Base-by-base conservation (phyloP, 2,329 filamentous ascomycete genomes). In the Albophoma yamanashiensis region DNA sequence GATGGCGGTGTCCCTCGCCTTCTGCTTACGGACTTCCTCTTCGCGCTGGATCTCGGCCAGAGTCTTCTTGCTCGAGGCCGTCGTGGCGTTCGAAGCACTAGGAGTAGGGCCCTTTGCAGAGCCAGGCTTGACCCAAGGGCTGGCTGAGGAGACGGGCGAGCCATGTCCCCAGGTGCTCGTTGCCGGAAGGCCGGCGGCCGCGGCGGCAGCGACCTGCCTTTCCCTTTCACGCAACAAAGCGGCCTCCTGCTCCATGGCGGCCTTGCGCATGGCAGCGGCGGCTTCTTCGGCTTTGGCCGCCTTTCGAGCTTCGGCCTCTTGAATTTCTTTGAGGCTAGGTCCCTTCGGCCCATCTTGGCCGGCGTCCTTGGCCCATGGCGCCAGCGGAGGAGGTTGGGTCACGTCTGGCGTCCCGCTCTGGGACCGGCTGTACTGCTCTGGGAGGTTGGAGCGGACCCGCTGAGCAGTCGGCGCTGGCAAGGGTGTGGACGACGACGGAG, bases 31-130 rank as follows among this genome's bases (percentile, higher is more conserved):
- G 27, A 67, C 64, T 71, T 97, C 94, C 70, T 99, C 94, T 75
- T 99, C 94, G 64, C 92, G 92, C 73, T 97, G 94, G 61, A 99
- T 97, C 66, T 97, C 93, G 31, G 92, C 91, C 53, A 97, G 80
- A 0, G 92, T 96, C 82, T 97, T 97, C 79, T 95, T 94, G 76
- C 77, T 72, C 67, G 75, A 64, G 12, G 68, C 57, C 1, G 72
- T 58, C 17, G 61, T 58, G 15, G 67, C 56, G 12, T 61, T 59
- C 3, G 69, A 67, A 1, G 68, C 62, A 7, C 64, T 66, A 36
- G 68, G 63, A 6, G 67, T 60, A 31, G 67, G 60, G 27, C 65
- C 69, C 70, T 83, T 85, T 52, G 70, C 67, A 3, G 78, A 74
- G 0, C 77, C 74, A 3, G 87, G 84, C 73, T 90, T 91, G 22